Conservation (phyloP, 2,329 filamentous ascomycete genomes). For the Aspergillus sp. region DNA sequence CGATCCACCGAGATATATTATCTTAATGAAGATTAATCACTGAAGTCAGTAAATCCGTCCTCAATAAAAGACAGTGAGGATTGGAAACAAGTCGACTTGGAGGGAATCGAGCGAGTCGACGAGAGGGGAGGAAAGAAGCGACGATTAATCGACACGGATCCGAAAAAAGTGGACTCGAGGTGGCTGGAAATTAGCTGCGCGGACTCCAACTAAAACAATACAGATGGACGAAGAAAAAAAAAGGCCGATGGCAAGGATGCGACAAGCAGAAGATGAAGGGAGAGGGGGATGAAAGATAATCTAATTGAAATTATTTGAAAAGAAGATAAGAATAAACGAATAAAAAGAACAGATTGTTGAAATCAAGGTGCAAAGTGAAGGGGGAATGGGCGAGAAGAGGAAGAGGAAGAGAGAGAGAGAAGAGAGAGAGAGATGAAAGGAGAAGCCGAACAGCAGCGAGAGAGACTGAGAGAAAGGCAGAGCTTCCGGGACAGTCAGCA, state of each 20-base stretch:
- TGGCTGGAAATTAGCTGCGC: constrained; percentile 37
- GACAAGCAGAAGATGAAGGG: constrained; percentile 14
- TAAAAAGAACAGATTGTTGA: constrained; percentile 13
- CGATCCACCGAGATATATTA: constrained; percentile 17
- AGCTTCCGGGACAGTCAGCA: not conserved
- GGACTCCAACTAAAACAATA: constrained; percentile 15
- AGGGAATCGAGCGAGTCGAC: constrained; percentile 17
- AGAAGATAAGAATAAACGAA: constrained; percentile 18
- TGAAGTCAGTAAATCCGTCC: constrained; percentile 16
- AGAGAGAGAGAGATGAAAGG: constrained; percentile 14
- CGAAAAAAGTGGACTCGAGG: constrained; percentile 29
- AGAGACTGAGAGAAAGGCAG: constrained; percentile 6
- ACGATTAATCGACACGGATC: constrained; percentile 24
- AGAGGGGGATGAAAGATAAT: constrained; percentile 7
- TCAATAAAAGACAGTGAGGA: constrained; percentile 17
- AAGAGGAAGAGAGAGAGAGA: constrained; percentile 16
- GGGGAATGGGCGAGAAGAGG: constrained; percentile 17
- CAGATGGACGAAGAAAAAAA: constrained; percentile 23
- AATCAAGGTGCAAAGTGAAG: constrained; percentile 24
- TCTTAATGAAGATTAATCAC: constrained; percentile 17
- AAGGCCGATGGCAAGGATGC: constrained; percentile 11
- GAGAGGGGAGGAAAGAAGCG: constrained; percentile 22
- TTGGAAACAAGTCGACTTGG: not conserved
- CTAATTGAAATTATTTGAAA: constrained; percentile 4
- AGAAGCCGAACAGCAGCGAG: constrained; percentile 4